Evolutionary conservation across 257 asterid species (phyloP).

Genomic region (Orobanche coerulescens): DNA sequence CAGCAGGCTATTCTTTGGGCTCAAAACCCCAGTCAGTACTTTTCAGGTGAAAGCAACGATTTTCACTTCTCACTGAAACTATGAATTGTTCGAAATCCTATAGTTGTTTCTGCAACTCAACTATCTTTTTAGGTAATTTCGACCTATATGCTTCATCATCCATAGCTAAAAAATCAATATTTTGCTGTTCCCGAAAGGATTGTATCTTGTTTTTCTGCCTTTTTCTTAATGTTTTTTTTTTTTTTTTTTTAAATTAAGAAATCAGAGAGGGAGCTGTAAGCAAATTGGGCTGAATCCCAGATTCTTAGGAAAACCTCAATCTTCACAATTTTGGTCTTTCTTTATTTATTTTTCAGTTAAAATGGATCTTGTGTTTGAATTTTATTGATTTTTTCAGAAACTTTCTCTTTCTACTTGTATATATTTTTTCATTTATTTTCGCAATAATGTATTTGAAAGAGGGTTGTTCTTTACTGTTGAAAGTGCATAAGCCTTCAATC

Average conservation of each 20-base stretch:
- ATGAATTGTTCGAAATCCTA: too few species aligned
- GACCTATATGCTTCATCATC: background rate
- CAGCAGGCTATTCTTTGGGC: too few species aligned
- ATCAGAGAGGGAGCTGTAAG: too few species aligned
- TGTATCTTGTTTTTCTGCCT: background rate
- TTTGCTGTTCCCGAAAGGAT: background rate
- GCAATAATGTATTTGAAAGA: constrained; percentile 55
- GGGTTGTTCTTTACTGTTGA: constrained; percentile 58
- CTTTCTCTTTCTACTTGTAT: background rate
- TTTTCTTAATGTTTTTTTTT: too few species aligned
- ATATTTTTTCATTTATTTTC: background rate
- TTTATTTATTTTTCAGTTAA: background rate
- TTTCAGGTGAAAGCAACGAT: too few species aligned
- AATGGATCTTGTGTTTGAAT: background rate
- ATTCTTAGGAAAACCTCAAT: too few species aligned
- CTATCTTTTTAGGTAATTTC: constrained; percentile 12
- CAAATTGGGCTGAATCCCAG: constrained; percentile 12
- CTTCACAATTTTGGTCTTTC: background rate
- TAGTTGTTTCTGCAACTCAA: too few species aligned
- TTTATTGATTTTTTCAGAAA: background rate
- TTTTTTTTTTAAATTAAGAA: too few species aligned
- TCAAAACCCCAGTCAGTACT: too few species aligned
- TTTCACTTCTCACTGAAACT: too few species aligned
- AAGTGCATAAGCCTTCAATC: constrained; percentile 49
- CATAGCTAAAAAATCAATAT: background rate